Base-by-base conservation (phyloP, 306 rosid species). In the Prunus kanzakura region DNA sequence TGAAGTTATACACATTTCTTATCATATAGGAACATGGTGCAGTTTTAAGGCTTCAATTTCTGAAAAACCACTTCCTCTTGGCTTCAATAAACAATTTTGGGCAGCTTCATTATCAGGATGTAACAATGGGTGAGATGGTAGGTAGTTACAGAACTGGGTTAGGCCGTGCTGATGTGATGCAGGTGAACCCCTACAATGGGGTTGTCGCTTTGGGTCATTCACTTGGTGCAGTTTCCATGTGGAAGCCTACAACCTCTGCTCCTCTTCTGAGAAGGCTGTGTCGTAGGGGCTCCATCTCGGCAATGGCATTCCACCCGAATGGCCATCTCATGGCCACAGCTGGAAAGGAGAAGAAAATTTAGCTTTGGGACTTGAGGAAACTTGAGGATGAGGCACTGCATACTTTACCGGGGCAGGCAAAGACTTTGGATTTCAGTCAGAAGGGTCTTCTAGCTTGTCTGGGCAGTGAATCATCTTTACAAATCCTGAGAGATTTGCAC, bases 311-410 rank as follows among this genome's bases (percentile, higher is more conserved):
- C 70, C 97, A 94, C 82, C 84, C 91, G 29, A 92, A 90, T 74
- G 95, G 98, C 67, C 85, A 89, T 76, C 76, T 92, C 77, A 90
- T 94, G 98, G 96, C 96, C 82, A 91, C 97, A 29, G 93, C 98
- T 2, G 98, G 97, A 23, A 75, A 74, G 32, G 98, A 94, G 67
- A 90, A 86, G 84, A 94, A 87, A 72, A 61, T 94, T 61, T 92
- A 89, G 85, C 82, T 94, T 38, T 95, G 97, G 96, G 98, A 95
- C 82, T 84, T 92, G 87, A 90, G 98, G 83, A 95, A 89, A 79
- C 90, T 82, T 43, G 88, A 89, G 82, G 84, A 69, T 23, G 73
- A 73, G 78, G 84, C 69, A 18, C 29, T 95, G 77, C 97, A 92
- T 78, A 84, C 80, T 14, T 35, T 95, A 67, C 89, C 87, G 0